Conservation (phyloP, 140 eudicot genomes). For the Oenanthe javanica region DNA sequence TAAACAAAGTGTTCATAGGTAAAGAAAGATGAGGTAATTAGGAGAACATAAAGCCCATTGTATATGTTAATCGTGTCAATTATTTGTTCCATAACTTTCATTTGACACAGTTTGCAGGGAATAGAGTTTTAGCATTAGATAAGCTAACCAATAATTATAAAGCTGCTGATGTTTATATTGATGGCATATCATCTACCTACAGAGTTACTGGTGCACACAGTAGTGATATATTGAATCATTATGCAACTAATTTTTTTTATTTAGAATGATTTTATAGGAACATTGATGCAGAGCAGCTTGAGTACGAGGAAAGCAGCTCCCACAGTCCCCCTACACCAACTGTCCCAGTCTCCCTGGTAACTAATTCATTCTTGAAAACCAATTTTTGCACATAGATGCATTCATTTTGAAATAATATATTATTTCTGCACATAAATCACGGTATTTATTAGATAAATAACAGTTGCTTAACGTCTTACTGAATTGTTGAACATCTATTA, state of each 20-base stretch:
- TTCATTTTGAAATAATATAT: neutral
- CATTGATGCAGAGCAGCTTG: neutral
- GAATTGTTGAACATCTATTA: neutral
- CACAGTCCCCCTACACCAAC: neutral
- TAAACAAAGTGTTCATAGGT: conserved; percentile 4
- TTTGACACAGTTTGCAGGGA: neutral
- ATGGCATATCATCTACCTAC: neutral
- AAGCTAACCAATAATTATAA: neutral
- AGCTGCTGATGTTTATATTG: neutral
- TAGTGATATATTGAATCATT: neutral
- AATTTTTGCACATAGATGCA: no score
- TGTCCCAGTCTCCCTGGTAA: neutral
- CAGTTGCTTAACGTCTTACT: neutral
- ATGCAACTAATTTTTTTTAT: neutral
- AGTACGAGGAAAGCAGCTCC: neutral
- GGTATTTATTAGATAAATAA: neutral
- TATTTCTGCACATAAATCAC: neutral
- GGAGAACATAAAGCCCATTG: neutral
- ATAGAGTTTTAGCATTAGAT: neutral
- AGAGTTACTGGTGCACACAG: neutral
- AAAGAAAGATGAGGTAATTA: neutral
- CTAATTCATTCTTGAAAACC: neutral
- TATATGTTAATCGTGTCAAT: neutral
- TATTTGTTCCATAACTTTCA: neutral
- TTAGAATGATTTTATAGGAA: neutral